Base-by-base conservation (phyloP, 2,329 filamentous ascomycete genomes). In the Fusarium euwallaceae region DNA sequence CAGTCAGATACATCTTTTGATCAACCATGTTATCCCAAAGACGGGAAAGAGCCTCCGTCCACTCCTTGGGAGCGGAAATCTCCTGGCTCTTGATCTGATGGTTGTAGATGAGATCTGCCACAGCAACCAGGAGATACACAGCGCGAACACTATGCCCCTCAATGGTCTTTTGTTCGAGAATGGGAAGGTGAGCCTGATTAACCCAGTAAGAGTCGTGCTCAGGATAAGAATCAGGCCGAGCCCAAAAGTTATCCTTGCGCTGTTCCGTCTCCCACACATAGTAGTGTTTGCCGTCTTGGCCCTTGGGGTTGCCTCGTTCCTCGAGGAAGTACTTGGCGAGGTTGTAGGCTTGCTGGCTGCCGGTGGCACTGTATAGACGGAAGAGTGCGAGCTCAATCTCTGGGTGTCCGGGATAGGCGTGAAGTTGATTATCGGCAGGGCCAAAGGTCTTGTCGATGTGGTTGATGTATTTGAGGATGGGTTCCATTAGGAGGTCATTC, bases 1-100 rank as follows among this genome's bases (percentile, higher is more conserved):
- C 90, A 0, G 90, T 92, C 17, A 91, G 77, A 67, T 90, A 92
- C 87, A 92, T 90, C 77, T 91, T 92, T 66, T 85, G 86, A 45
- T 88, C 83, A 0, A 90, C 86, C 88, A 91, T 91, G 71, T 91
- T 90, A 36, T 85, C 78, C 90, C 90, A 92, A 5, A 92, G 80
- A 9, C 85, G 81, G 27, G 82, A 78, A 0, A 91, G 74, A 2
- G 88, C 82, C 0, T 78, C 76, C 17, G 81, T 69, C 74, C 85
- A 85, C 3, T 64, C 48, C 22, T 69, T 14, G 1, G 45, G 61
- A 8, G 27, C 80, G 74, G 12, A 76, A 39, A 59, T 76, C 73
- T 10, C 70, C 67, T 17, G 77, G 27, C 55, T 79, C 66, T 17
- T 73, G 68, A 4, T n/a, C 29, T 63, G 20, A 27, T 66, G n/a